phyloP scores from a whole-genome alignment of 768 basidiomycete genomes.

The Epithele typhae region DNA sequence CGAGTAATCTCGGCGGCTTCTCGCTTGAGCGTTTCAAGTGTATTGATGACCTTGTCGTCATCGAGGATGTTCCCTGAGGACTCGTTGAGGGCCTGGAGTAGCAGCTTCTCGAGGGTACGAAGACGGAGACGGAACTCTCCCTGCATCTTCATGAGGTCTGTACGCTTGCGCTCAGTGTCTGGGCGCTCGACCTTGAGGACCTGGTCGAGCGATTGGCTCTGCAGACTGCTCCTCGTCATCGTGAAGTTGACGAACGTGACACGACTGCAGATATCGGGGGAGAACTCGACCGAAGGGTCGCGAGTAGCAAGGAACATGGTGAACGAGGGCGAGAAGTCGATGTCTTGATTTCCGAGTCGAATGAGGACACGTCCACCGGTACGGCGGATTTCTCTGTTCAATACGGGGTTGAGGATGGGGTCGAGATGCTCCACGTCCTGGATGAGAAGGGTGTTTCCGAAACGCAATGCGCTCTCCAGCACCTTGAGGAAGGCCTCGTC shows the following conservation, averaged over 20 bases:
- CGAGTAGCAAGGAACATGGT: constrained; percentile 98
- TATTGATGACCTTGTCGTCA: constrained; percentile 97
- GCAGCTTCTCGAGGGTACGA: constrained; percentile 86
- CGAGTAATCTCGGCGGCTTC: constrained; percentile 95
- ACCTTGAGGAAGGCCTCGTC: constrained; percentile 99
- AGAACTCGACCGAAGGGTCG: constrained; percentile 96
- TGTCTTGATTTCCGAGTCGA: constrained; percentile 94
- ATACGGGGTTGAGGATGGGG: constrained; percentile 93
- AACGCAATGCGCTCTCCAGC: constrained; percentile 95
- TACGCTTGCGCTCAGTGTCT: constrained; percentile 92
- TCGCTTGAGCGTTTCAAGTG: constrained; percentile 89
- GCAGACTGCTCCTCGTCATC: constrained; percentile 97
- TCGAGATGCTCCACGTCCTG: constrained; percentile 98
- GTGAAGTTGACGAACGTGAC: constrained; percentile 96
- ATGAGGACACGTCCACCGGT: constrained; percentile 98
- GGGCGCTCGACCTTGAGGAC: constrained; percentile 96
- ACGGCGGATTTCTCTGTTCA: constrained; percentile 93
- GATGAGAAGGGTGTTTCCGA: constrained; percentile 95
- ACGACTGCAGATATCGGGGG: constrained; percentile 97
- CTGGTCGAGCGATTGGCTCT: constrained; percentile 96
- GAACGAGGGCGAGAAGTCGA: constrained; percentile 99
- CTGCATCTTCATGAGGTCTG: constrained; percentile 96
- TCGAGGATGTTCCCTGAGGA: constrained; percentile 96
- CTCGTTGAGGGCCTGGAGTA: constrained; percentile 93
- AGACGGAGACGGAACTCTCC: constrained; percentile 95